These are phyloP conservation scores for Plasmopara halstedii DNA, from an alignment of 352 stramenopile species.

Conservation along the genomic window DNA sequence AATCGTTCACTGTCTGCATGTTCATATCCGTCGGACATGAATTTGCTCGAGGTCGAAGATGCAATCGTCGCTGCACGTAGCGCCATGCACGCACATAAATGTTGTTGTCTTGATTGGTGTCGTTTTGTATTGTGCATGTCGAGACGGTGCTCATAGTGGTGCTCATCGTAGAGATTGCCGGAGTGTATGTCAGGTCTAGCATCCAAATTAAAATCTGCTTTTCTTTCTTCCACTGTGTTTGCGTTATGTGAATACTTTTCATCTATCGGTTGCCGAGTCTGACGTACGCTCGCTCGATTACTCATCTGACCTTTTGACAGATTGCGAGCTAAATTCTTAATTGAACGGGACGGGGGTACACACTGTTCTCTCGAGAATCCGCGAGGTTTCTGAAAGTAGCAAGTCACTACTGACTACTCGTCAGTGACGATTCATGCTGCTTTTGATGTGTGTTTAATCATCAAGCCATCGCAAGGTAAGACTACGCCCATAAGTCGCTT, in stretches of 20 bases:
- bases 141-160: background rate
- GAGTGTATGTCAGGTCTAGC: conserved; percentile 3
- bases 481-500: conserved; percentile 3
- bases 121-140: conserved; percentile 4
- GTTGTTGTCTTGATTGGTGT: conserved; percentile 5
- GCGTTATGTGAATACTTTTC: conserved; percentile 9
- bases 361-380: conserved; percentile 1
- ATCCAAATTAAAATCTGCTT: background rate
- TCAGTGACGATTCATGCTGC: conserved; percentile 8
- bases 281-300: conserved; percentile 5
- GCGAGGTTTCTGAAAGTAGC: background rate
- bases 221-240: conserved; percentile 4
- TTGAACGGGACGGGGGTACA: conserved; percentile 1
- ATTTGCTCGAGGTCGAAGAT: conserved; percentile 22
- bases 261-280: background rate
- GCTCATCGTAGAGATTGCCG: conserved; percentile 8
- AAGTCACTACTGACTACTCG: background rate
- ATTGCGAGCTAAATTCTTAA: conserved; percentile 5
- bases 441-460: background rate
- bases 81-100: conserved; percentile 32
- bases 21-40: conserved; percentile 22
- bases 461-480: background rate
- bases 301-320: conserved; percentile 12
- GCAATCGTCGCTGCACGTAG: conserved; percentile 32
- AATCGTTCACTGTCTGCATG: background rate